Base-by-base conservation (phyloP, 2,329 filamentous ascomycete genomes). In the Aspergillus sp. region DNA sequence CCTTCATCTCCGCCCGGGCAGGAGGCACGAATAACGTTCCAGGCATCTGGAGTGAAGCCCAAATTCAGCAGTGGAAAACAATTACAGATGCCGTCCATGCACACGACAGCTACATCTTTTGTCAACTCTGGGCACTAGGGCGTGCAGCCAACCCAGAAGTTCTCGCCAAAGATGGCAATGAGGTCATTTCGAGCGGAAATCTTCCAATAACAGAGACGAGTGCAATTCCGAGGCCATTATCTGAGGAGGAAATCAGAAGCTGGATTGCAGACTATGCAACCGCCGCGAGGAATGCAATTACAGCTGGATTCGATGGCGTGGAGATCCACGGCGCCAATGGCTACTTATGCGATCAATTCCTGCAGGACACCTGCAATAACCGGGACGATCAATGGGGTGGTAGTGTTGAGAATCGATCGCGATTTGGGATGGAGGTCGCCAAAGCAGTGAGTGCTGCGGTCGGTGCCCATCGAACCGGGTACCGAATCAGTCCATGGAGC, bases 61-160 rank as follows among this genome's bases (percentile, higher is more conserved):
- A 88, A 58, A 73, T 86, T 19, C 74, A 73, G 0, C 81, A 75
- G 0, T 90, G 86, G 87, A 83, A 79, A 62, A 70, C 76, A 1
- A 75, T 89, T 45, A 85, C 82, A 3, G 79, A 84, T n/a, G 82
- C 81, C 1, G 84, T 90, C 0, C 87, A 90, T 64, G 75, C 75
- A 23, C 85, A 84, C 59, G 83, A 82, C 1, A 80, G 78, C 17
- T 84, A 77, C 65, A 84, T 88, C 23, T 87, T 78, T 70, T 74
- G 79, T 3, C 87, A 90, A 65, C 73, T 90, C 0, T 87, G 83
- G 75, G 80, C 80, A 0, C 73, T 84, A 15, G 86, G 87, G 1
- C 80, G 87, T 9, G 78, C 80, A 3, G 82, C 83, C 0, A 69
- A 77, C 57, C 66, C 70, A 0, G 61, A 69, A 2, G 66, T 74